Percentiles rank a stretch among this genome's conserved stretches.
Evolutionary conservation across 2,329 filamentous ascomycete genomes (phyloP).

Genomic region (Fusarium dlaminii): DNA sequence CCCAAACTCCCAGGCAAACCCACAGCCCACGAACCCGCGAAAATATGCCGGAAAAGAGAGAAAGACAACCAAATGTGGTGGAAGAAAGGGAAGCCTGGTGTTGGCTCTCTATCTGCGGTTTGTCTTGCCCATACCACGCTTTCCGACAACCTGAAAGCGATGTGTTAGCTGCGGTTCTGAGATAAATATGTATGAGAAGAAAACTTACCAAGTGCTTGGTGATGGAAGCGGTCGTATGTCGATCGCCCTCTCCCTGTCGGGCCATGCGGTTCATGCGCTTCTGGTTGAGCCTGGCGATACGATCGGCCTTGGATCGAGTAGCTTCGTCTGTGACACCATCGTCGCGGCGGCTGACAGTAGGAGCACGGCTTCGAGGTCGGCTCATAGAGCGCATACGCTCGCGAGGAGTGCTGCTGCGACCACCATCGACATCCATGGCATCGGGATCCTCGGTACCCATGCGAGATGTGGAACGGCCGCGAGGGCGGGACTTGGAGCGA

Average conservation of each 20-base stretch:
- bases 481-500: constrained; percentile 68
- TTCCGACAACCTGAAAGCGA: constrained; percentile 76
- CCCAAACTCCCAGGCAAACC: constrained; percentile 46
- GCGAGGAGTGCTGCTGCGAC: constrained; percentile 49
- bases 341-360: constrained; percentile 71
- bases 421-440: constrained; percentile 77
- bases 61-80: constrained; percentile 33
- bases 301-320: constrained; percentile 81
- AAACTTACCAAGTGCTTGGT: constrained; percentile 88
- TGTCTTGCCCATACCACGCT: constrained; percentile 93
- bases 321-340: constrained; percentile 78
- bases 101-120: constrained; percentile 66
- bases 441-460: constrained; percentile 71
- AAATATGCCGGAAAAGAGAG: constrained; percentile 38
- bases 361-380: constrained; percentile 73
- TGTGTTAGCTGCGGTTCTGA: constrained; percentile 6
- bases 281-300: constrained; percentile 88
- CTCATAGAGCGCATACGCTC: constrained; percentile 78
- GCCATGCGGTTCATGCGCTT: constrained; percentile 99
- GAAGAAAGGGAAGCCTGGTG: constrained; percentile 16
- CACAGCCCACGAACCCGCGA: constrained; percentile 35
- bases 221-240: constrained; percentile 82
- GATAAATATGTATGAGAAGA: not conserved
- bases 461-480: constrained; percentile 76
- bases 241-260: constrained; percentile 94